Percentiles rank a stretch among this genome's conserved stretches.
Evolutionary conservation across 176 grass and related monocot species (phyloP).

Genomic region (Chrysopogon serrulatus): DNA sequence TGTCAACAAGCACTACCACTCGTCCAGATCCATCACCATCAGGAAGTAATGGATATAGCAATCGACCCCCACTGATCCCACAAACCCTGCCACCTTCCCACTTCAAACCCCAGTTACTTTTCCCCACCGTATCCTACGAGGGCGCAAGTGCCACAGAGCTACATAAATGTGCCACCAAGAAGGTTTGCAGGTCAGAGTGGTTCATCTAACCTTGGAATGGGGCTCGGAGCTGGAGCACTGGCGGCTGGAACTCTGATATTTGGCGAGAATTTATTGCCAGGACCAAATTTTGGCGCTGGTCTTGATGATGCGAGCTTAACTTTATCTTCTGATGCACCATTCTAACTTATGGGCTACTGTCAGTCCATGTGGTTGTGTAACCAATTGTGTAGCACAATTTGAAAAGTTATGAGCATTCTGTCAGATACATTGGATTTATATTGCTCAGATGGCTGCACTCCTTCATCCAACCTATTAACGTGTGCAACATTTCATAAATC

Average conservation of each 20-base stretch:
- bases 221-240: slow-evolving; percentile 75
- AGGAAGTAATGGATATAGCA: slow-evolving; percentile 27
- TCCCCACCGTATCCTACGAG: slow-evolving; percentile 32
- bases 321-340: slow-evolving; percentile 39
- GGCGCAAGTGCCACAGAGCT: slow-evolving; percentile 44
- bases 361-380: not conserved
- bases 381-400: not conserved
- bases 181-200: slow-evolving; percentile 29
- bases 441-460: slow-evolving; percentile 23
- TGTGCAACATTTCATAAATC: slow-evolving; percentile 38
- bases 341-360: slow-evolving; percentile 33
- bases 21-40: slow-evolving; percentile 18
- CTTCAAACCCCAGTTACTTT: slow-evolving; percentile 44
- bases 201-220: slow-evolving; percentile 52
- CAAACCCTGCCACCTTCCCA: slow-evolving; percentile 36
- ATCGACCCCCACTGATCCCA: slow-evolving; percentile 24
- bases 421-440: slow-evolving; percentile 2
- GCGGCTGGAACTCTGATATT: slow-evolving; percentile 78
- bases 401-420: slow-evolving; percentile 9
- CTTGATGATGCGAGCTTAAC: slow-evolving; percentile 39
- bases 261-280: slow-evolving; percentile 73
- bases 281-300: slow-evolving; percentile 31
- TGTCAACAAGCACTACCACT: not conserved
- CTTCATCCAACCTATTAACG: slow-evolving; percentile 34
- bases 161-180: slow-evolving; percentile 65